phyloP scores from a whole-genome alignment of 2,329 filamentous ascomycete genomes.

The Leptographium procerum region DNA sequence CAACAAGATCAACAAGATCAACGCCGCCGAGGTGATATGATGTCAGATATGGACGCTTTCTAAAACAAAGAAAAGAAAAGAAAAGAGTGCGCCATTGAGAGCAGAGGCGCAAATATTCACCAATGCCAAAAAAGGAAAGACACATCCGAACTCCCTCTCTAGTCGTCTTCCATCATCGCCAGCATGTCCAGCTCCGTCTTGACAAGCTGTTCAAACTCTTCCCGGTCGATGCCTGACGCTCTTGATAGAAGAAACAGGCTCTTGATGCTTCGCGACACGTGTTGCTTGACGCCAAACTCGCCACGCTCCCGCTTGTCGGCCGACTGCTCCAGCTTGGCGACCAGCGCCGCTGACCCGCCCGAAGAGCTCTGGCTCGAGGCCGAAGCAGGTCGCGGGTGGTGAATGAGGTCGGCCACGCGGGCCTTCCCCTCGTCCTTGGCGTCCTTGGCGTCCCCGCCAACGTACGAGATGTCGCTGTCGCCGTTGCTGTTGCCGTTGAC shows the following conservation, averaged over 20 bases:
- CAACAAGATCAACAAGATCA: background rate
- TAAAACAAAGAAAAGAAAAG: too few species aligned
- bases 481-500: slow-evolving; percentile 30
- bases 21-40: background rate
- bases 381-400: slow-evolving; percentile 49
- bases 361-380: slow-evolving; percentile 46
- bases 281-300: slow-evolving; percentile 66
- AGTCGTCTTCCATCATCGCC: slow-evolving; percentile 52
- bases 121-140: background rate
- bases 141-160: background rate
- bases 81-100: background rate
- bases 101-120: background rate
- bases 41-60: too few species aligned
- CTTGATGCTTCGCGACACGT: slow-evolving; percentile 66
- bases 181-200: slow-evolving; percentile 61
- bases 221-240: slow-evolving; percentile 59
- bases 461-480: slow-evolving; percentile 22
- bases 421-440: slow-evolving; percentile 22
- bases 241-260: slow-evolving; percentile 62
- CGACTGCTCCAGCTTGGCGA: slow-evolving; percentile 50
- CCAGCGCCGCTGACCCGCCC: slow-evolving; percentile 34
- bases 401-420: slow-evolving; percentile 28
- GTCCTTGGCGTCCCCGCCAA: too few species aligned
- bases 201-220: slow-evolving; percentile 64
- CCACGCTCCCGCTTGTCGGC: slow-evolving; percentile 48